Evolutionary conservation across 306 rosid genomes (phyloP), one percentile per base, ranked within the genome.

Genomic region (Pterocarpus santalinus): DNA sequence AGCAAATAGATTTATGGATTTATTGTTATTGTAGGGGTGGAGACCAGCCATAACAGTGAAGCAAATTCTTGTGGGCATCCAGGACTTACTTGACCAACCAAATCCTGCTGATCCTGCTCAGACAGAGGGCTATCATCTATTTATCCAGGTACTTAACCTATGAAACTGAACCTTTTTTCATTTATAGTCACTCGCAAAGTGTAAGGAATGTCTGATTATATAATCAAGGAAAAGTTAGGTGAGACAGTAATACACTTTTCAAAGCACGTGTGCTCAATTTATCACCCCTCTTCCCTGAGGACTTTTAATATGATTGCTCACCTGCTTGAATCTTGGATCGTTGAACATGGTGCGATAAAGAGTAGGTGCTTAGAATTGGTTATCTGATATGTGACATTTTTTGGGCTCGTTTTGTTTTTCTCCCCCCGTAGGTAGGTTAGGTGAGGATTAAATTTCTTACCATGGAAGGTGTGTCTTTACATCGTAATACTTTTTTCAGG

Each of bases 71-170:
- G 93, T 92, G 60, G 97, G 97, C 30, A 92, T 92, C 76, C 97
- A 92, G 81, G 97, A 92, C 76, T 82, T 92, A 69, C 90, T 92
- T 35, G 94, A 92, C 79, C 94, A 86, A 85, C 97, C 97, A 67
- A 92, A 92, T 81, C 90, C 97, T 72, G 75, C 94, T 83, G 97
- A 92, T 81, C 97, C 94, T 74, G 98, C 98, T 8, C 98, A 92
- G 88, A 92, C 98, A 28, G 98, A 94, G 78, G 98, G 98, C 30
- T 94, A 94, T 88, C 98, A 94, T 85, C 98, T 94, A 65, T 94
- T 92, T 81, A 94, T 94, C 85, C 98, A 94, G 97, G 98, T 91
- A 91, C 71, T 14, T 65, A 56, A 57, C 56, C 2, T n/a, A n/a
- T 74, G 12, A 2, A 67, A 10, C 41, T 38, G 30, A 5, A 76